Evolutionary conservation across 1,284 basidiomycete species (phyloP).

Genomic region (Cryptococcus depauperatus): DNA sequence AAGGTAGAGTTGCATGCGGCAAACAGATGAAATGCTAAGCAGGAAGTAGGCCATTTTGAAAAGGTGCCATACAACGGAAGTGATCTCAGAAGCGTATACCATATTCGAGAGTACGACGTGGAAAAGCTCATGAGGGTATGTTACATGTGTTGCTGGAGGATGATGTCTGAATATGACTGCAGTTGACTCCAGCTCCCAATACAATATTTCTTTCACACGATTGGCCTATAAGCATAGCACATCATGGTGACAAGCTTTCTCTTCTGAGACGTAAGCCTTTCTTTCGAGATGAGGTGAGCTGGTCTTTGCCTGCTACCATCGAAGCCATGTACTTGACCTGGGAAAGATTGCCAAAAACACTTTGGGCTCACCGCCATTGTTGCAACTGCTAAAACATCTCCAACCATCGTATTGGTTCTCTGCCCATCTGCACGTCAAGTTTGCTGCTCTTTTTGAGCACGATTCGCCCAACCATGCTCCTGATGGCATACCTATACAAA

Average conservation of each 20-base stretch:
- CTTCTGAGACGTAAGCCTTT: constrained; percentile 74
- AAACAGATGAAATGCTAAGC: not conserved
- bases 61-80: constrained; percentile 54
- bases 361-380: constrained; percentile 83
- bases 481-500: not conserved
- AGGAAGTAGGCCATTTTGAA: constrained; percentile 50
- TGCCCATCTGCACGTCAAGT: constrained; percentile 84
- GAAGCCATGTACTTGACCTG: not conserved
- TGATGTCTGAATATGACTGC: constrained; percentile 12
- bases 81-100: constrained; percentile 78
- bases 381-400: constrained; percentile 64
- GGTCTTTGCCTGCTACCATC: not conserved
- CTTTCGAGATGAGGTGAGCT: constrained; percentile 59
- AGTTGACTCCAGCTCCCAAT: constrained; percentile 8
- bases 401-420: constrained; percentile 91
- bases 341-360: constrained; percentile 53
- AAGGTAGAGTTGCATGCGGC: constrained; percentile 52
- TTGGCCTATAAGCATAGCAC: constrained; percentile 85
- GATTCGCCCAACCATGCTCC: constrained; percentile 9
- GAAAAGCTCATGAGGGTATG: constrained; percentile 68
- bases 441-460: constrained; percentile 61
- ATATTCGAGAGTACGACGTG: constrained; percentile 80
- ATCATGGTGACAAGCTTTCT: constrained; percentile 61
- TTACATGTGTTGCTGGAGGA: constrained; percentile 10
- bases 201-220: constrained; percentile 89